Conservation (phyloP, 768 basidiomycete species). For the Lentinula raphanica region DNA sequence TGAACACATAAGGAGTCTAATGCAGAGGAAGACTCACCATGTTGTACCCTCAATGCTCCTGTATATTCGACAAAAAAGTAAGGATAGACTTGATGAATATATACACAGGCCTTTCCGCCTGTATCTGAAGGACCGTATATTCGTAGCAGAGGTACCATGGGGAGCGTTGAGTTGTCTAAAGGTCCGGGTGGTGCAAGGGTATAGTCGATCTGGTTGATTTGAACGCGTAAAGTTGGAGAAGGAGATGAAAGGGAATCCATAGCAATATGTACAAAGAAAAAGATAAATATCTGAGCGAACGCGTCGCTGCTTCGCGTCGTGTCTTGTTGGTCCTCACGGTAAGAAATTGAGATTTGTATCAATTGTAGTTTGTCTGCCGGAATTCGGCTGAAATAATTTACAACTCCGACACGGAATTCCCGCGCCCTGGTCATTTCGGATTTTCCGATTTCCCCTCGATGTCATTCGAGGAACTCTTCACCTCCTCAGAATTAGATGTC, state of each 20-base stretch:
- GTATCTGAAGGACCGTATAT: slow-evolving; percentile 81
- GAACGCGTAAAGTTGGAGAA: slow-evolving; percentile 31
- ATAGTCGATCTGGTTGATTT: slow-evolving; percentile 62
- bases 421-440: background rate
- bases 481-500: slow-evolving; percentile 2
- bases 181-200: slow-evolving; percentile 49
- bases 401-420: background rate
- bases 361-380: slow-evolving; percentile 2
- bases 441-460: background rate
- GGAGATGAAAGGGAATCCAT: slow-evolving; percentile 9
- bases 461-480: slow-evolving; percentile 5
- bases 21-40: slow-evolving; percentile 39
- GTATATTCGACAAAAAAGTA: slow-evolving; percentile 88
- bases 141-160: slow-evolving; percentile 72
- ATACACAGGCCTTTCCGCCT: slow-evolving; percentile 77
- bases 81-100: slow-evolving; percentile 91
- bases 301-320: background rate
- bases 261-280: background rate
- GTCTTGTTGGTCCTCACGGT: background rate
- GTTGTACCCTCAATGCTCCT: slow-evolving; percentile 55
- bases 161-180: slow-evolving; percentile 58
- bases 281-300: background rate
- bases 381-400: too few species aligned
- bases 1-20: background rate
- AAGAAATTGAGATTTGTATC: slow-evolving; percentile 5